These are phyloP conservation scores for Sabuloglossum arenarium DNA, from an alignment of 495 filamentous ascomycete genomes.

Conservation along the genomic window DNA sequence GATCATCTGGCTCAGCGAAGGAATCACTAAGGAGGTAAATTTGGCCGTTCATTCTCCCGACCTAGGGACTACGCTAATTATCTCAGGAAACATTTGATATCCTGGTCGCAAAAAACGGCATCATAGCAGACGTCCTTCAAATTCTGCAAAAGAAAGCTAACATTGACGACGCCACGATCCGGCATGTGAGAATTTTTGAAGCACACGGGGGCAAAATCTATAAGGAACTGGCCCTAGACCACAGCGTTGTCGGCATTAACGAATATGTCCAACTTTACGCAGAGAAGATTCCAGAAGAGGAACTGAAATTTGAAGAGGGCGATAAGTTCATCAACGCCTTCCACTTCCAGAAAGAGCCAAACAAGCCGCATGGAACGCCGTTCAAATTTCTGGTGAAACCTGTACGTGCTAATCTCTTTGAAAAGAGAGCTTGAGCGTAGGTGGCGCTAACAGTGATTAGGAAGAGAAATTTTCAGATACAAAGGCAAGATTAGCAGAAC, in stretches of 20 bases:
- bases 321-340: constrained; percentile 53
- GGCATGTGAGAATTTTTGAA: constrained; percentile 58
- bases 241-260: constrained; percentile 47
- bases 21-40: constrained; percentile 70
- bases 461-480: constrained; percentile 86
- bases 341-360: constrained; percentile 79
- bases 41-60: background rate
- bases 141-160: constrained; percentile 60
- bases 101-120: constrained; percentile 64
- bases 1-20: constrained; percentile 69
- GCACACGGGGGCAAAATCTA: constrained; percentile 57
- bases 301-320: constrained; percentile 33
- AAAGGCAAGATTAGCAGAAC: constrained; percentile 69
- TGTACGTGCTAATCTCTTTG: constrained; percentile 25
- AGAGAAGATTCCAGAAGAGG: constrained; percentile 64
- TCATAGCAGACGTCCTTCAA: constrained; percentile 51
- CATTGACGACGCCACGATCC: constrained; percentile 47
- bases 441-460: constrained; percentile 9
- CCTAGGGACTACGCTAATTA: background rate
- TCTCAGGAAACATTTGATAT: constrained; percentile 51
- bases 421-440: background rate
- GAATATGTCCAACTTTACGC: constrained; percentile 75
- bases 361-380: constrained; percentile 59
- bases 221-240: constrained; percentile 43
- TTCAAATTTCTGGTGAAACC: constrained; percentile 79